A percentile compares a stretch with the other conserved stretches of the same genome.
phyloP scores from a whole-genome alignment of 1,139 yeast species.

The Blastobotrys raffinosifermentans region DNA sequence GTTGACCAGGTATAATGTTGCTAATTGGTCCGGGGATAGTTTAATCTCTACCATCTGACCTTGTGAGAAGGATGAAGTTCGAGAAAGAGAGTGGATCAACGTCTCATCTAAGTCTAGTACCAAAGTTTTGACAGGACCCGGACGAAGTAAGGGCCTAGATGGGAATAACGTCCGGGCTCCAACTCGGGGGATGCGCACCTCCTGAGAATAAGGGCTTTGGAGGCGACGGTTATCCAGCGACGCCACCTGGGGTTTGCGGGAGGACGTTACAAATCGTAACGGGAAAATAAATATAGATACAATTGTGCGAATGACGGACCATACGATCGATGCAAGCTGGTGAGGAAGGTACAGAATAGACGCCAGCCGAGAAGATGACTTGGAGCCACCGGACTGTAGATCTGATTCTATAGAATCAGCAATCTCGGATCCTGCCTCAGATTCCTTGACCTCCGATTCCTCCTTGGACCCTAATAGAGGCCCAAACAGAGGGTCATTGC shows the following conservation, averaged over 20 bases:
- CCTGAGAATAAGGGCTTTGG: conserved; percentile 9
- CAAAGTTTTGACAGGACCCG: conserved; percentile 52
- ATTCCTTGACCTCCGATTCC: no score
- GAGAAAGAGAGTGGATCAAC: conserved; percentile 78
- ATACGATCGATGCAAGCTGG: no score
- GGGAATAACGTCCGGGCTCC: conserved; percentile 11
- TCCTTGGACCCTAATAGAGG: conserved; percentile 5
- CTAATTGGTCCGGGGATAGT: conserved; percentile 48
- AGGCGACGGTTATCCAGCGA: conserved; percentile 6
- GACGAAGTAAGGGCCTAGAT: conserved; percentile 1
- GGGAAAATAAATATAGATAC: no score
- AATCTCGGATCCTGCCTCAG: no score
- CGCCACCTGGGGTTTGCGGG: no score
- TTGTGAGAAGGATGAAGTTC: conserved; percentile 51
- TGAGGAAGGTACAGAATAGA: no score
- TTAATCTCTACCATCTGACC: conserved; percentile 84
- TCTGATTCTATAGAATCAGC: no score
- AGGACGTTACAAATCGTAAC: no score
- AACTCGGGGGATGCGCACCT: conserved; percentile 5
- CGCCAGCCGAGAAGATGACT: no score
- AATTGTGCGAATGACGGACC: no score
- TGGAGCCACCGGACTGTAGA: no score
- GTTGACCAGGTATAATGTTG: conserved; percentile 83
- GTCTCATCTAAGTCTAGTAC: conserved; percentile 92
- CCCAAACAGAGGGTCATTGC: no score